Evolutionary conservation across 2,329 filamentous ascomycete species (phyloP).

Genomic region (Pleurostoma richardsiae): DNA sequence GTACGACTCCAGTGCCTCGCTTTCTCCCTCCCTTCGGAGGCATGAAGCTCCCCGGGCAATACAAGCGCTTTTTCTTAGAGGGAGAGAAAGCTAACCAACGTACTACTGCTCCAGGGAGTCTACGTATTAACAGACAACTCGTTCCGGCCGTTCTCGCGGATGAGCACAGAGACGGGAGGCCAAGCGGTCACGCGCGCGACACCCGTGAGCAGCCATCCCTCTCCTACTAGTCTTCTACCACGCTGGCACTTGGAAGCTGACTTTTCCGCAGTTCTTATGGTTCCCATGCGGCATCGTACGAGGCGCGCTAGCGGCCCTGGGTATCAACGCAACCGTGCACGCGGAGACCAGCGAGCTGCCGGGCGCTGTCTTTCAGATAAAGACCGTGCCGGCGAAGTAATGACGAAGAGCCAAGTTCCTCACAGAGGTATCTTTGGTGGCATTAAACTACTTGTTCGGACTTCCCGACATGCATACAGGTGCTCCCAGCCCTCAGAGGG

Average conservation of each 20-base stretch:
- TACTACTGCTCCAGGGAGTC: constrained; percentile 57
- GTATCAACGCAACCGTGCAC: constrained; percentile 85
- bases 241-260: background rate
- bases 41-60: too few species aligned
- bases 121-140: constrained; percentile 93
- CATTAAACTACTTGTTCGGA: too few species aligned
- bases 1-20: constrained; percentile 31
- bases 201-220: constrained; percentile 53
- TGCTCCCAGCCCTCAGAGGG: too few species aligned
- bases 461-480: too few species aligned
- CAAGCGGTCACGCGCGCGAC: constrained; percentile 72
- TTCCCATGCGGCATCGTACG: constrained; percentile 92
- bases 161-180: constrained; percentile 76
- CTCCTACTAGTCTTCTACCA: constrained; percentile 3
- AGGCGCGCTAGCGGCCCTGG: constrained; percentile 86
- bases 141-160: constrained; percentile 82
- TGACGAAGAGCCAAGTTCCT: constrained; percentile 18
- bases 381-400: constrained; percentile 66
- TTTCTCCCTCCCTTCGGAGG: too few species aligned
- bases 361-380: constrained; percentile 91
- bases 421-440: too few species aligned
- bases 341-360: constrained; percentile 86
- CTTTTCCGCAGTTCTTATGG: constrained; percentile 68
- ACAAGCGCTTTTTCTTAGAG: background rate
- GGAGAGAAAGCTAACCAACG: constrained; percentile 4